A percentile compares a stretch with the other conserved stretches of the same genome.
These are phyloP conservation scores for Umbilicus rupestris DNA, from an alignment of 164 flowering plant species.

Conservation along the genomic window DNA sequence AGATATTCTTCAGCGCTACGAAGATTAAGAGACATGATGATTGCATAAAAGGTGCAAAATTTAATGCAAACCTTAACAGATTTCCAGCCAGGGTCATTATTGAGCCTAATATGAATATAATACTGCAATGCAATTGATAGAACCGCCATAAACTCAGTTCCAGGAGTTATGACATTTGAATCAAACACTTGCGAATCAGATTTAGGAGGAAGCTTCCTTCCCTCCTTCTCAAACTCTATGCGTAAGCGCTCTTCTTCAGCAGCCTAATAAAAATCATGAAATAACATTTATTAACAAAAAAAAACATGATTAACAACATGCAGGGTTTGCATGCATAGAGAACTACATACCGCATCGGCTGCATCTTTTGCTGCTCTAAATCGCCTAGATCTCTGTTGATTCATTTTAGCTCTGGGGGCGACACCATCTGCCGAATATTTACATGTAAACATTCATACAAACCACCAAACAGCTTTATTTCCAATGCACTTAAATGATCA, in stretches of 20 bases:
- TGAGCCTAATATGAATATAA: slow-evolving; percentile 74
- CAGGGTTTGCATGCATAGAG: background rate
- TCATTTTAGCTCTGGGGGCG: slow-evolving; percentile 99
- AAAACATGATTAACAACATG: too few species aligned
- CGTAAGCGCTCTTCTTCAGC: slow-evolving; percentile 82
- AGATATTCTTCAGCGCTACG: background rate
- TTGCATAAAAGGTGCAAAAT: background rate
- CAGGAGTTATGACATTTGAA: slow-evolving; percentile 95
- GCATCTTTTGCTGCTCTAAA: slow-evolving; percentile 98
- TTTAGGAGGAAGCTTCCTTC: slow-evolving; percentile 88
- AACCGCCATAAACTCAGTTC: slow-evolving; percentile 90
- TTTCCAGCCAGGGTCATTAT: slow-evolving; percentile 92
- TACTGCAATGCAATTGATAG: slow-evolving; percentile 81
- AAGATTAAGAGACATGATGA: background rate
- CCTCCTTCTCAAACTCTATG: slow-evolving; percentile 82
- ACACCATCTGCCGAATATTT: slow-evolving; percentile 65
- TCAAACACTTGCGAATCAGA: slow-evolving; percentile 69
- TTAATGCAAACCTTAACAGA: slow-evolving; percentile 51
- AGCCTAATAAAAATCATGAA: slow-evolving; percentile 32
- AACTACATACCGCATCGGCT: slow-evolving; percentile 36
- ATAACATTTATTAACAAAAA: background rate
- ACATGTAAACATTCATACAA: background rate
- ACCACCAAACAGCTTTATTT: background rate
- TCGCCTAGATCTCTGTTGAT: slow-evolving; percentile 93
- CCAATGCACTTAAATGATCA: background rate